Base-by-base conservation (phyloP, 1,284 basidiomycete genomes). In the Cutaneotrichosporon dermatis region DNA sequence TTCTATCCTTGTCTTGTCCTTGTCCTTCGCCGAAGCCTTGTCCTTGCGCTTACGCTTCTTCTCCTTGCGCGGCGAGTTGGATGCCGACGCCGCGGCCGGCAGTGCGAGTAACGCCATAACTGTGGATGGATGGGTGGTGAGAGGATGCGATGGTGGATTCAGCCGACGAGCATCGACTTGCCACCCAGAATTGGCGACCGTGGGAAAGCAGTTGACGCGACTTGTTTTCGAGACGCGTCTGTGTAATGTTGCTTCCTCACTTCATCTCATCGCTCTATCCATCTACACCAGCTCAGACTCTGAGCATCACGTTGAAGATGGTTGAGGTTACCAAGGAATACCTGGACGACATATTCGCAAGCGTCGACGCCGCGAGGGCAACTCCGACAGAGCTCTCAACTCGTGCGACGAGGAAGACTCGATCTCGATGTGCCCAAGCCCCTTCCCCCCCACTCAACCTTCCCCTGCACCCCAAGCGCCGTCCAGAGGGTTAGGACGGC, bases 351-450 rank as follows among this genome's bases (percentile, higher is more conserved):
- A 65, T 65, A 16, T 62, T 65, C 36, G 58, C 59, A n/a, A 36
- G 34, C 7, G 64, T 65, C 34, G 59, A 60, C 37, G 62, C 62
- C 3, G 16, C 12, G 43, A 64, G 45, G 60, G 12, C 10, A 44
- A 33, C 15, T 15, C 43, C 5, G 63, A 59, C 36, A 48, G 33
- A 9, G 63, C 53, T 4, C 58, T 57, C 15, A 58, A 62, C 54
- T 65, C 64, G 40, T 65, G 64, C 56, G 60, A 62, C 35, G 63
- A 65, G 37, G 60, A 57, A 35, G 53, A 62, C 11, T 57, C 55
- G 5, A 65, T 43, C 48, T 58, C 49, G 63, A 65, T 42, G 40
- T 51, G 13, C 56, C 57, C n/a, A 60, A 62, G 49, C 44, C 57
- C 16, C 55, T 60, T n/a, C 44, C 58, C 11, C 56, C 52, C 36